A percentile compares a stretch with the other conserved stretches of the same genome.
Conservation (phyloP, 1,284 basidiomycete species). For the Coriolopsis trogii region DNA sequence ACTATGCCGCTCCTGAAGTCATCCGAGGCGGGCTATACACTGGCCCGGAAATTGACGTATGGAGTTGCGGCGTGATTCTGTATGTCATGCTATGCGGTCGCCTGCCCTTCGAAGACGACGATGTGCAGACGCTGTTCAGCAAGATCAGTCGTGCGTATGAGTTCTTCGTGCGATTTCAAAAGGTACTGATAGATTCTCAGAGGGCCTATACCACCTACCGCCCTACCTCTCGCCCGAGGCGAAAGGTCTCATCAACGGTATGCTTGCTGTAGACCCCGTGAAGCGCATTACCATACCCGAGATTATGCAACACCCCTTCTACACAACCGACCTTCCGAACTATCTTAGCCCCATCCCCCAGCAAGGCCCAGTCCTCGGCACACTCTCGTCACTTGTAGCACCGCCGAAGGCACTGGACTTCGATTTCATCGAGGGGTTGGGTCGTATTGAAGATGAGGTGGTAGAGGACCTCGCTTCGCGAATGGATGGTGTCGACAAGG, state of each 20-base stretch:
- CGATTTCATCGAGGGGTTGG: conserved; percentile 81
- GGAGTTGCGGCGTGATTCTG: conserved; percentile 94
- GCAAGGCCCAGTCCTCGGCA: conserved; percentile 76
- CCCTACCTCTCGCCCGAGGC: conserved; percentile 79
- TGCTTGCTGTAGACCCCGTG: conserved; percentile 92
- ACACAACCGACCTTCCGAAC: conserved; percentile 80
- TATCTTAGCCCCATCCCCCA: conserved; percentile 88
- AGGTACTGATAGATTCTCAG: conserved; percentile 41
- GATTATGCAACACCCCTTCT: conserved; percentile 89
- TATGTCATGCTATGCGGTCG: conserved; percentile 94
- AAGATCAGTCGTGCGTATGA: conserved; percentile 84
- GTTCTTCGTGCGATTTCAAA: neutral
- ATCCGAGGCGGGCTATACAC: conserved; percentile 92
- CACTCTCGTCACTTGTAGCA: conserved; percentile 68
- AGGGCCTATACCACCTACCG: conserved; percentile 86
- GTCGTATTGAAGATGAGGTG: conserved; percentile 87
- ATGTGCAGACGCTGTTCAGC: conserved; percentile 88
- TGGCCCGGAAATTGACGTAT: conserved; percentile 97
- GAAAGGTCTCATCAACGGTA: conserved; percentile 75
- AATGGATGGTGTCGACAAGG: conserved; percentile 78
- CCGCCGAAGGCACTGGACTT: conserved; percentile 69
- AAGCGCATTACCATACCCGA: conserved; percentile 92
- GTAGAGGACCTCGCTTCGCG: conserved; percentile 81
- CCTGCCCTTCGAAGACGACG: conserved; percentile 94
- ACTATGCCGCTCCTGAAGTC: conserved; percentile 96